phyloP scores from a whole-genome alignment of 768 basidiomycete genomes.

The Hortiboletus campestris region DNA sequence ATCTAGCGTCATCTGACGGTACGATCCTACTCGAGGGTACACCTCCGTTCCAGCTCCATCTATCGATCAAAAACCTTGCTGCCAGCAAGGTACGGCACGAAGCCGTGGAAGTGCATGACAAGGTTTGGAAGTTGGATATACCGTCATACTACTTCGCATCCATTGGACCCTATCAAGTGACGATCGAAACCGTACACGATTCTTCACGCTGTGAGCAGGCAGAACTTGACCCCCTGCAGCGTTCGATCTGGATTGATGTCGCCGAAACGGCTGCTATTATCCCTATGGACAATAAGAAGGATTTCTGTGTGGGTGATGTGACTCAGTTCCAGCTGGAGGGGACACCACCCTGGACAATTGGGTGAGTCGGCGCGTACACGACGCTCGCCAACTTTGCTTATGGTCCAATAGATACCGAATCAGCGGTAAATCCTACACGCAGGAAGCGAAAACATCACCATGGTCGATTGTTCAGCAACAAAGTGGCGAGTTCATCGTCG shows the following conservation, averaged over 20 bases:
- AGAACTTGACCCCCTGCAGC: conserved; percentile 55
- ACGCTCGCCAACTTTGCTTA: conserved; percentile 2
- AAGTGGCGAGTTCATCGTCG: conserved; percentile 80
- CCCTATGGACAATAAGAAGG: conserved; percentile 71
- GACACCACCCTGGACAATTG: conserved; percentile 88
- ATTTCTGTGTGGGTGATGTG: conserved; percentile 89
- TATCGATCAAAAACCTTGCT: conserved; percentile 76
- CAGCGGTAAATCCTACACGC: conserved; percentile 69
- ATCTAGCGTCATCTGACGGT: conserved; percentile 48
- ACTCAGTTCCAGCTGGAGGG: conserved; percentile 94
- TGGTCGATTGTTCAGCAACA: conserved; percentile 84
- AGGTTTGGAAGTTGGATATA: conserved; percentile 69
- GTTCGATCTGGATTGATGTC: conserved; percentile 85
- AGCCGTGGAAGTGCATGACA: conserved; percentile 48
- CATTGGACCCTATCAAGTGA: conserved; percentile 78
- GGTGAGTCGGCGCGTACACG: conserved; percentile 42
- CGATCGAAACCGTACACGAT: conserved; percentile 77
- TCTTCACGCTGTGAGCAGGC: conserved; percentile 79
- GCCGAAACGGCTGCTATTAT: conserved; percentile 93
- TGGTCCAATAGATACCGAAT: conserved; percentile 63
- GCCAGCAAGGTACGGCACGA: conserved; percentile 61
- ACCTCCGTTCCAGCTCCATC: conserved; percentile 77
- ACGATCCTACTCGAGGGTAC: conserved; percentile 73
- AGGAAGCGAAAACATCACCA: conserved; percentile 75
- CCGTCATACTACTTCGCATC: conserved; percentile 72